These are phyloP conservation scores for Cyclotella baltica DNA, from an alignment of 108 stramenopile genomes.

Conservation along the genomic window DNA sequence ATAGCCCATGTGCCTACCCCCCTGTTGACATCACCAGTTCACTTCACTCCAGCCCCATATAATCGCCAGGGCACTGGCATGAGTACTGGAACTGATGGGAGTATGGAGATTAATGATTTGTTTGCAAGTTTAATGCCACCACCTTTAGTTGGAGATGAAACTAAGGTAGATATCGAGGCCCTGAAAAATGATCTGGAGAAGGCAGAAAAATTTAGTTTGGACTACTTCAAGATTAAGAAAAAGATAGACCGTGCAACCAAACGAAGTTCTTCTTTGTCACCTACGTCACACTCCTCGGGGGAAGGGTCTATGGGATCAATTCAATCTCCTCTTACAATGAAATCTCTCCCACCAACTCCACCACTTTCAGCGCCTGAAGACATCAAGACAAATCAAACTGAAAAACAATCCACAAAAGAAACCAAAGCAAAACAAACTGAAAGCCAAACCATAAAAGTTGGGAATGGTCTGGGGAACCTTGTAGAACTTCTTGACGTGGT, in stretches of 20 bases:
- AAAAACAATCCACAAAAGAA: no score
- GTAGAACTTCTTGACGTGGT: conserved; percentile 16
- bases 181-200: background rate
- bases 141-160: background rate
- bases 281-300: background rate
- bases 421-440: background rate
- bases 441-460: conserved; percentile 4
- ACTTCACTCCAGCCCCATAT: no score
- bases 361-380: background rate
- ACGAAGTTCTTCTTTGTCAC: background rate
- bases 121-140: background rate
- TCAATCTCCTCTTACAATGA: background rate
- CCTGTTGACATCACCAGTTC: background rate
- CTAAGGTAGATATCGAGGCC: background rate
- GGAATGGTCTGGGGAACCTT: conserved; percentile 8
- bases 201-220: conserved; percentile 13
- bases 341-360: background rate
- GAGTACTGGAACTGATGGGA: background rate
- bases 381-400: no score
- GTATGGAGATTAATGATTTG: background rate
- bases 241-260: background rate
- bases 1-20: background rate
- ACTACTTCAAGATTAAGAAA: conserved; percentile 20
- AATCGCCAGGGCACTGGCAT: background rate
- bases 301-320: background rate